Evolutionary conservation across 75 land plant genomes (phyloP).

Genomic region (Cupressus sempervirens): DNA sequence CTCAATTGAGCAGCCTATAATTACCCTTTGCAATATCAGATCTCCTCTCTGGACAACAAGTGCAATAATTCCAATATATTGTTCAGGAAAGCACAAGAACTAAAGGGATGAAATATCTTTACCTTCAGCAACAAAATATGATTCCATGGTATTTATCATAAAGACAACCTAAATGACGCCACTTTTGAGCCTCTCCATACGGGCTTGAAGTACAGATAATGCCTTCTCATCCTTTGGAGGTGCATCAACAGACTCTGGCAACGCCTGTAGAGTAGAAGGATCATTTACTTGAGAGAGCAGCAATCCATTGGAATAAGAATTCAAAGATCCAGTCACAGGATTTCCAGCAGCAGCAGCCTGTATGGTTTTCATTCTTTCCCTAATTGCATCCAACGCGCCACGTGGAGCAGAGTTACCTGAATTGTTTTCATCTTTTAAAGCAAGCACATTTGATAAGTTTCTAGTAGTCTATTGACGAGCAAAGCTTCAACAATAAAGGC

Average conservation of each 20-base stretch:
- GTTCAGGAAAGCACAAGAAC: neutral
- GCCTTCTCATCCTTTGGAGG: constrained; percentile 35
- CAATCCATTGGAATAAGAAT: constrained; percentile 20
- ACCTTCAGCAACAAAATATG: neutral
- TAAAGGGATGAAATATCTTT: neutral
- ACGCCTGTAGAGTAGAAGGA: constrained; percentile 11
- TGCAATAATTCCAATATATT: neutral
- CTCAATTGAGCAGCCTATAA: neutral
- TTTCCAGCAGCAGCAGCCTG: constrained; percentile 46
- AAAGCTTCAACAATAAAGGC: neutral
- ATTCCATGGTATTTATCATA: neutral
- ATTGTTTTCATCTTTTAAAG: neutral
- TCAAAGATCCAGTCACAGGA: constrained; percentile 2
- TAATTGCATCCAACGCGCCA: constrained; percentile 49
- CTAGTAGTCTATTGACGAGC: neutral
- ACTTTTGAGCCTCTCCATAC: constrained; percentile 51
- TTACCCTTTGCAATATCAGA: neutral
- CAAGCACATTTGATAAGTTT: neutral
- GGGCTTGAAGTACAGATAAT: constrained; percentile 47
- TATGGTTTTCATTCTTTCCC: constrained; percentile 51
- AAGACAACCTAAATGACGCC: constrained; percentile 16
- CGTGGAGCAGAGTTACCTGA: constrained; percentile 13
- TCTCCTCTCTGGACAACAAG: neutral
- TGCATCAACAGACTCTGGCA: constrained; percentile 13
- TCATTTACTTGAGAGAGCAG: constrained; percentile 14